Evolutionary conservation across 768 basidiomycete genomes (phyloP), one percentile per base, ranked within the genome.

Genomic region (Lentinula detonsa): DNA sequence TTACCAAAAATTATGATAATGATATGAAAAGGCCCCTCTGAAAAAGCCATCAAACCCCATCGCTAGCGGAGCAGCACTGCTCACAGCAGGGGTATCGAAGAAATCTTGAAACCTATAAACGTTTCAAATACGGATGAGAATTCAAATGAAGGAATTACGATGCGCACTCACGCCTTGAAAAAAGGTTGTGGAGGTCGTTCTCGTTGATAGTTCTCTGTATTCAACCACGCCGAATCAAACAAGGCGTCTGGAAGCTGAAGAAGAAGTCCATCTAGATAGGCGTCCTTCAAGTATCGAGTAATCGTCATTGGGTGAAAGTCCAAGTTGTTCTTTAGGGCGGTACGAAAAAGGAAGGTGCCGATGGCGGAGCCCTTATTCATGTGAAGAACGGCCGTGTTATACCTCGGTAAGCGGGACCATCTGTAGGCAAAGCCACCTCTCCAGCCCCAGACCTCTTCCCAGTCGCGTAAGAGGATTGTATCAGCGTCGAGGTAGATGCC

Each of bases 241-340:
- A 99, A 74, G 7, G 96, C 96, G 70, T 98, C 97, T 0, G 97
- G 95, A 16, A 99, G 80, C 28, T 93, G 85, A 60, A 95, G 83
- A 33, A 99, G 76, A 49, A 98, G 77, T 5, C 83, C 85, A 63
- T 96, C 93, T 34, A 98, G 67, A 62, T 87, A 80, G 1, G 95
- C 94, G 65, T 99, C 96, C 73, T 90, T 90, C 34, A 88, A 85
- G 71, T 99, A 99, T 62, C 85, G 81, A 45, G 91, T 89, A 40
- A 99, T 87, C 0, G 91, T 93, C 92, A 95, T 95, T 0, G 96
- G 96, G 68, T 99, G 97, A 74, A 99, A 98, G 74, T 98, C 96
- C 70, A 98, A 73, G 21, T 86, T 85, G 67, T 99, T 98, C 76
- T 91, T 93, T 65, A 99, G 74, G 13, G 95, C 95, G 1, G 95